Percentiles rank a stretch among this genome's conserved stretches.
Conservation (phyloP, 176 grass and related monocot genomes). For the Aegilops speltoides region DNA sequence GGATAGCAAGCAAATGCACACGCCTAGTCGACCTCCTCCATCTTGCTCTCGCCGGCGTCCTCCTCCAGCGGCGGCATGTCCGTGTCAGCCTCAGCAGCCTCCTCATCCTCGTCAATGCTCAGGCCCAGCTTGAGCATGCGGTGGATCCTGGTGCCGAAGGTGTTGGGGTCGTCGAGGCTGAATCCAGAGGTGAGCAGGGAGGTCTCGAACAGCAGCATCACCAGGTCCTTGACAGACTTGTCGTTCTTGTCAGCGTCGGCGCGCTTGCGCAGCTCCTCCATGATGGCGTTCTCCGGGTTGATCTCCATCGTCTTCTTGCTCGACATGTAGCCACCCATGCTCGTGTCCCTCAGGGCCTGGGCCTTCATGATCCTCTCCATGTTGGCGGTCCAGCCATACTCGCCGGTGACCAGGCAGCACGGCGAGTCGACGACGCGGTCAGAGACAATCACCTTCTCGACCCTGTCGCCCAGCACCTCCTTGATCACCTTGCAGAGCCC, state of each 20-base stretch:
- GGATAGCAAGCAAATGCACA: not conserved
- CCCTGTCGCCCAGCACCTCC: slow-evolving; percentile 90
- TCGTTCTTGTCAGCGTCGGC: slow-evolving; percentile 91
- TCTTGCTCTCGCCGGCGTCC: slow-evolving; percentile 95
- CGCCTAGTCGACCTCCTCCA: slow-evolving; percentile 96
- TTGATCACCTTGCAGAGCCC: slow-evolving; percentile 96
- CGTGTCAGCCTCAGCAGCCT: slow-evolving; percentile 54
- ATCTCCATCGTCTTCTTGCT: slow-evolving; percentile 99
- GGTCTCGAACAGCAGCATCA: slow-evolving; percentile 84
- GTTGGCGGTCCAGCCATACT: slow-evolving; percentile 96
- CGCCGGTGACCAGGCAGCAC: slow-evolving; percentile 88
- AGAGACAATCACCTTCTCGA: slow-evolving; percentile 86
- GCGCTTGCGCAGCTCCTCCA: slow-evolving; percentile 89
- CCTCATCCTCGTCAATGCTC: slow-evolving; percentile 88
- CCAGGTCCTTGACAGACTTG: slow-evolving; percentile 96
- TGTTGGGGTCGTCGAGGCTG: slow-evolving; percentile 97
- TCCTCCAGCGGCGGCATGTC: slow-evolving; percentile 94
- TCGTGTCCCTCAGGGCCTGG: slow-evolving; percentile 81
- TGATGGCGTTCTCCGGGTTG: slow-evolving; percentile 91
- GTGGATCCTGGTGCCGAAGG: slow-evolving; percentile 94
- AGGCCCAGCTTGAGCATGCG: slow-evolving; percentile 95
- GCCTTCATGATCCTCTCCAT: slow-evolving; percentile 99
- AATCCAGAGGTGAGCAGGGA: slow-evolving; percentile 90
- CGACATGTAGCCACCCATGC: slow-evolving; percentile 95
- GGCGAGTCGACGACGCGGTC: slow-evolving; percentile 93